phyloP scores from a whole-genome alignment of 164 flowering plant species.

The Stephania cephalantha region DNA sequence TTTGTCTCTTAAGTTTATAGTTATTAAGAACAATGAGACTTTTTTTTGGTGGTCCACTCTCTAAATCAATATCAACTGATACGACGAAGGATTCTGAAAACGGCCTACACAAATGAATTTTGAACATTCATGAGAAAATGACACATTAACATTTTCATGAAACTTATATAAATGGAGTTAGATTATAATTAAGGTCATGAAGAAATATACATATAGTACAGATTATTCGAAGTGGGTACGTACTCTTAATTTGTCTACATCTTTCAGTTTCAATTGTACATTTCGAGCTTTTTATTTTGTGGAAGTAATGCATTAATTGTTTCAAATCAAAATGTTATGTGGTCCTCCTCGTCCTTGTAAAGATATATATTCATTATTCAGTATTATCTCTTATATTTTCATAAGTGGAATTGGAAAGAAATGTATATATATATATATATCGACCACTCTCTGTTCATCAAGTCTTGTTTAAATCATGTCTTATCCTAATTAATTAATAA shows the following conservation, averaged over 20 bases:
- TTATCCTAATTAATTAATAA: background rate
- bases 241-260: background rate
- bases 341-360: background rate
- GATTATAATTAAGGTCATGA: background rate
- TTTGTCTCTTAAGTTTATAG: background rate
- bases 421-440: too few relatives aligned
- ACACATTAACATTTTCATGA: background rate
- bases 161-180: background rate
- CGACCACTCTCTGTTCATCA: background rate
- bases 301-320: background rate
- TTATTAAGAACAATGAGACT: background rate
- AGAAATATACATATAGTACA: background rate
- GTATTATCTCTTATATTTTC: background rate
- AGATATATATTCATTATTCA: background rate
- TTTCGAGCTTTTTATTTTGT: background rate
- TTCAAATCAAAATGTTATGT: background rate
- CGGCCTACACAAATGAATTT: background rate
- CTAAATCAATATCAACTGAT: background rate
- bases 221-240: background rate
- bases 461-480: background rate
- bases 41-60: background rate
- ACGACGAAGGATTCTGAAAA: background rate
- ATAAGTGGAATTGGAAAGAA: background rate
- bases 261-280: background rate
- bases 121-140: background rate